Evolutionary conservation across 2,329 filamentous ascomycete genomes (phyloP).

Genomic region (Ophiobolus disseminans): DNA sequence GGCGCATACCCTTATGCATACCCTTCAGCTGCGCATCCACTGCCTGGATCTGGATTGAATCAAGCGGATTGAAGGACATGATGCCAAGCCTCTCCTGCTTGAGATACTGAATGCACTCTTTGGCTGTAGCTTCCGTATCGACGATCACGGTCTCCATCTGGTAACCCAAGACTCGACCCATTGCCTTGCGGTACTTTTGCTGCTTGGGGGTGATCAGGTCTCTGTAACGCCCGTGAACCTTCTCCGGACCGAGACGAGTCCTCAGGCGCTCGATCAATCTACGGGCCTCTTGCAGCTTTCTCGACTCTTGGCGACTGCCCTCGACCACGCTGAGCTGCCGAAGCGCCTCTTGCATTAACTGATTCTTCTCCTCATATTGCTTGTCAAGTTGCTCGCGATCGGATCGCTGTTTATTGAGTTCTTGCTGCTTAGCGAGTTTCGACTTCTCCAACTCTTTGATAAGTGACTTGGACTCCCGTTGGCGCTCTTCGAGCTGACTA

Average conservation of each 20-base stretch:
- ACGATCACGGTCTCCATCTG: slow-evolving; percentile 96
- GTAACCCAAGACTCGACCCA: slow-evolving; percentile 88
- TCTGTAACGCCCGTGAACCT: slow-evolving; percentile 84
- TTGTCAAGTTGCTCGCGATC: slow-evolving; percentile 66
- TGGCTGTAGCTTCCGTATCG: slow-evolving; percentile 91
- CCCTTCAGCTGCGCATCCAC: slow-evolving; percentile 91
- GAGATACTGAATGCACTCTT: slow-evolving; percentile 92
- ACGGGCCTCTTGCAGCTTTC: slow-evolving; percentile 78
- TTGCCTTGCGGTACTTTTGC: slow-evolving; percentile 93
- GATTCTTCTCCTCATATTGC: slow-evolving; percentile 85
- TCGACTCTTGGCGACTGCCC: slow-evolving; percentile 82
- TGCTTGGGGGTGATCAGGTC: slow-evolving; percentile 96
- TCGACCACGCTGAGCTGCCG: slow-evolving; percentile 86
- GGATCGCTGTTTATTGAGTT: slow-evolving; percentile 70
- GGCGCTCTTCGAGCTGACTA: slow-evolving; percentile 71
- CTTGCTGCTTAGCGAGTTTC: slow-evolving; percentile 88
- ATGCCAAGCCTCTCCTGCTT: slow-evolving; percentile 87
- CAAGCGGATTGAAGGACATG: slow-evolving; percentile 93
- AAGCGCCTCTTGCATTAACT: slow-evolving; percentile 82
- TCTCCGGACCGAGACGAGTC: slow-evolving; percentile 79
- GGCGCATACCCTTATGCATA: slow-evolving; percentile 78
- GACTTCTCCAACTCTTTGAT: slow-evolving; percentile 75
- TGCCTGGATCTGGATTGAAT: slow-evolving; percentile 95
- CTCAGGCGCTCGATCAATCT: slow-evolving; percentile 87
- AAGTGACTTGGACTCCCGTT: slow-evolving; percentile 65